Base-by-base conservation (phyloP, 148 eudicot species). In the Selenicereus undatus region DNA sequence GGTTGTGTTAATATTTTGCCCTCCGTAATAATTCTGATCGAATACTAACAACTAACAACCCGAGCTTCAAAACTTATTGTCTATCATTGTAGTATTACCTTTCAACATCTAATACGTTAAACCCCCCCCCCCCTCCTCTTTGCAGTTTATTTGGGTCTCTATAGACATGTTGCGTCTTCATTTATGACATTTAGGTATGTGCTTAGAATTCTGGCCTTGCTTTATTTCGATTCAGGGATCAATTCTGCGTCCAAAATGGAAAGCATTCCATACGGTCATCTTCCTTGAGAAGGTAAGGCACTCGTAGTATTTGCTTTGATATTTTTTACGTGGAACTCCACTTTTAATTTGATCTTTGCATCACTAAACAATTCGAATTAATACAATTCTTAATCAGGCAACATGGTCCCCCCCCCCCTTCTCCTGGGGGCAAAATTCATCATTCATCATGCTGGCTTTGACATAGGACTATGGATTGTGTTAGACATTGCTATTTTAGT, bases 221-320 rank as follows among this genome's bases (percentile, higher is more conserved):
- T 24, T 74, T 77, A 78, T 82, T 60, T 65, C 80, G 68, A 78
- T 82, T 77, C 84, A 94, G 97, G 95, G 86, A 80, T 95, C 95
- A 71, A 84, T 52, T 72, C 79, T 94, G 60, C 74, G 77, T 73
- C 93, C 97, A 11, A 89, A 90, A 35, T 94, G 98, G 98, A 94
- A 91, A 86, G 98, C 94, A 75, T 90, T 93, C 71, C 95, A 88
- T 80, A 89, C 94, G 43, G 81, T 94, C 80, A 91, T 93, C 85
- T 94, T 90, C 81, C 95, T 90, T 71, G 95, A 88, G 83, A 83
- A 83, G 91, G 97, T 94, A 81, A 85, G 90, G 73, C 72, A 9
- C 73, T 43, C 73, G 65, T 64, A 36, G 24, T 69, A 18, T 79
- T 52, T 48, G 22, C 64, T 18, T 66, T 36, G 58, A 24, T 68